Conservation (phyloP, 805 yeast genomes). For the Saturnispora silvae region DNA sequence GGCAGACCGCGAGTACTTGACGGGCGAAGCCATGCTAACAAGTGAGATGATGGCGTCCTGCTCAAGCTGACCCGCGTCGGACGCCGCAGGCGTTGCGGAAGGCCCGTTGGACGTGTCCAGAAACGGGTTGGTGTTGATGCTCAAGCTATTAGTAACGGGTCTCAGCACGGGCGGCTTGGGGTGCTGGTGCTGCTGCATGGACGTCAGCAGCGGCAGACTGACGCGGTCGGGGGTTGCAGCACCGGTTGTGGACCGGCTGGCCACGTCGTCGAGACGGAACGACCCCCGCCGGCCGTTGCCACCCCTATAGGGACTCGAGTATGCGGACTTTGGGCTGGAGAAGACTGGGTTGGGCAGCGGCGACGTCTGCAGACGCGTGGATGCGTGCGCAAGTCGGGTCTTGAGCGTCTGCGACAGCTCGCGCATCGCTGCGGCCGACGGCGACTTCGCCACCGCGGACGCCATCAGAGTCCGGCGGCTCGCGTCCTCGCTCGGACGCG, state of each 20-base stretch:
- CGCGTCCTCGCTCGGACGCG: constrained; percentile 8
- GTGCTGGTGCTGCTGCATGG: too few relatives aligned
- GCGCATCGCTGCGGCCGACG: constrained; percentile 23
- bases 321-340: not conserved
- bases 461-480: constrained; percentile 25
- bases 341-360: not conserved
- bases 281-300: constrained; percentile 13
- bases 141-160: too few relatives aligned
- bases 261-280: constrained; percentile 23
- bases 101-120: too few relatives aligned
- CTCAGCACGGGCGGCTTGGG: too few relatives aligned
- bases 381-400: constrained; percentile 27
- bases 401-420: constrained; percentile 28
- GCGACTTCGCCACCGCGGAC: constrained; percentile 20
- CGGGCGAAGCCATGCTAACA: constrained; percentile 46
- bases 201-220: constrained; percentile 1
- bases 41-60: constrained; percentile 47
- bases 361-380: not conserved
- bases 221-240: constrained; percentile 6
- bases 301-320: not conserved
- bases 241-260: constrained; percentile 10
- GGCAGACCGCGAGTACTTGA: constrained; percentile 14
- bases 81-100: constrained; percentile 5
- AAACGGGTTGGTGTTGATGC: constrained; percentile 4
- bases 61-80: constrained; percentile 27